Conservation (phyloP, 2,329 filamentous ascomycete genomes). For the Trichoderma aggressivum region DNA sequence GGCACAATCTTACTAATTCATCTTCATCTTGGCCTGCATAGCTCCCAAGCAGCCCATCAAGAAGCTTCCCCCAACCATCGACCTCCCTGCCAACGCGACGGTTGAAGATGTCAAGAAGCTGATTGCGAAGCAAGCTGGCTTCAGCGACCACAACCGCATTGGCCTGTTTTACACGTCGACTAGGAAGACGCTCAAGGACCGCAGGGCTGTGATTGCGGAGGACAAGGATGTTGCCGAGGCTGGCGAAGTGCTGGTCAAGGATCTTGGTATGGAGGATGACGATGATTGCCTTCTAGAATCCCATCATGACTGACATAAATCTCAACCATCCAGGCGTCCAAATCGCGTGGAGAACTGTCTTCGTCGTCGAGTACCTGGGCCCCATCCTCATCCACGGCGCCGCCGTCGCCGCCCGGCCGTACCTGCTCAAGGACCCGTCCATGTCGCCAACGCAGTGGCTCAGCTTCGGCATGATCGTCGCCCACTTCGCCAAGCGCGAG, state of each 20-base stretch:
- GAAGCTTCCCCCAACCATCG: conserved; percentile 50
- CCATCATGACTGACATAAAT: neutral
- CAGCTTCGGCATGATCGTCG: conserved; percentile 66
- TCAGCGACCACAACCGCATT: conserved; percentile 58
- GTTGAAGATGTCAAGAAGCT: conserved; percentile 58
- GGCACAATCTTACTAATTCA: neutral
- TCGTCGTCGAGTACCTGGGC: conserved; percentile 90
- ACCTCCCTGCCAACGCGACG: conserved; percentile 49
- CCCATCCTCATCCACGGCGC: conserved; percentile 83
- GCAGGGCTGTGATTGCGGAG: conserved; percentile 50
- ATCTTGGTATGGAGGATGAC: conserved; percentile 65
- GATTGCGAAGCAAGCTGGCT: conserved; percentile 49
- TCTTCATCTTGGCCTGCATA: conserved; percentile 21
- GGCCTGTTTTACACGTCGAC: conserved; percentile 59
- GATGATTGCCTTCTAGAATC: neutral
- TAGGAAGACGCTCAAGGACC: conserved; percentile 62
- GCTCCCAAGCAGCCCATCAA: conserved; percentile 51
- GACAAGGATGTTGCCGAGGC: conserved; percentile 47
- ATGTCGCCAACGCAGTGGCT: conserved; percentile 69
- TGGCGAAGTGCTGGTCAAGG: conserved; percentile 77
- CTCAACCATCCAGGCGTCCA: conserved; percentile 65
- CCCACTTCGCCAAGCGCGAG: conserved; percentile 94
- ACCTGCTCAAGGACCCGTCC: conserved; percentile 47
- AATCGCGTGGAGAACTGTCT: conserved; percentile 89
- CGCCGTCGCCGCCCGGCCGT: conserved; percentile 67